A percentile compares a stretch with the other conserved stretches of the same genome.
Evolutionary conservation across 2,329 filamentous ascomycete genomes (phyloP).

Genomic region (Geosmithia putterillii): DNA sequence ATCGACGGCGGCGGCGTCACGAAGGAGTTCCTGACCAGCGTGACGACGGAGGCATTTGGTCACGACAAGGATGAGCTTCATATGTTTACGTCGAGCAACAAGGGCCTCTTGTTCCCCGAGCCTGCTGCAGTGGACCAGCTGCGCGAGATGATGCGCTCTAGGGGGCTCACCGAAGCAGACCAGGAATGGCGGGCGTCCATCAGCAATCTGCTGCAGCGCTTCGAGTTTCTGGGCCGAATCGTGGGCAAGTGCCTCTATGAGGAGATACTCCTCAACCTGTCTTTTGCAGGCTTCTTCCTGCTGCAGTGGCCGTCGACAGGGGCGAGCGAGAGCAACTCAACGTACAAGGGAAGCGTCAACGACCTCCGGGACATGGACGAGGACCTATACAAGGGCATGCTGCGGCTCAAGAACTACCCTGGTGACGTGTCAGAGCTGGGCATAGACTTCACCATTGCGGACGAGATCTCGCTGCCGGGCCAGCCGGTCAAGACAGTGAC

Average conservation of each 20-base stretch:
- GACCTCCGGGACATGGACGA: constrained; percentile 88
- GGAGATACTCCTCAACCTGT: constrained; percentile 85
- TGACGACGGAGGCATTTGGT: constrained; percentile 78
- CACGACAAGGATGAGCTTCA: constrained; percentile 27
- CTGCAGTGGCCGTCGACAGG: constrained; percentile 84
- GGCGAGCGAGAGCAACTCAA: constrained; percentile 45
- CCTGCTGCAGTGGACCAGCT: constrained; percentile 63
- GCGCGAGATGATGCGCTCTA: constrained; percentile 41
- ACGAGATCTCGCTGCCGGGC: constrained; percentile 40
- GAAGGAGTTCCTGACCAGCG: constrained; percentile 87
- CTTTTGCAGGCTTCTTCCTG: constrained; percentile 90
- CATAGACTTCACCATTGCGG: constrained; percentile 82
- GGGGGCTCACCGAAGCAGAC: constrained; percentile 38
- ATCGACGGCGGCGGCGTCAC: constrained; percentile 96
- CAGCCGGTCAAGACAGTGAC: constrained; percentile 50
- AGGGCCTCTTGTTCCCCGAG: constrained; percentile 82
- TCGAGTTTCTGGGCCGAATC: constrained; percentile 85
- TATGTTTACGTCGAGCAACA: constrained; percentile 74
- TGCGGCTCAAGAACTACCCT: constrained; percentile 71
- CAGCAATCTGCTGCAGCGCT: constrained; percentile 54
- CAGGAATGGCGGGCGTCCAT: constrained; percentile 45
- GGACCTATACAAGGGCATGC: constrained; percentile 75
- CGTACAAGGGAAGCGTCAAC: constrained; percentile 86
- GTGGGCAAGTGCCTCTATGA: constrained; percentile 97
- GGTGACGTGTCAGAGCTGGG: constrained; percentile 61